A percentile compares a stretch with the other conserved stretches of the same genome.
Evolutionary conservation across 106 monocot species (phyloP).

Genomic region (Acorus calamus): DNA sequence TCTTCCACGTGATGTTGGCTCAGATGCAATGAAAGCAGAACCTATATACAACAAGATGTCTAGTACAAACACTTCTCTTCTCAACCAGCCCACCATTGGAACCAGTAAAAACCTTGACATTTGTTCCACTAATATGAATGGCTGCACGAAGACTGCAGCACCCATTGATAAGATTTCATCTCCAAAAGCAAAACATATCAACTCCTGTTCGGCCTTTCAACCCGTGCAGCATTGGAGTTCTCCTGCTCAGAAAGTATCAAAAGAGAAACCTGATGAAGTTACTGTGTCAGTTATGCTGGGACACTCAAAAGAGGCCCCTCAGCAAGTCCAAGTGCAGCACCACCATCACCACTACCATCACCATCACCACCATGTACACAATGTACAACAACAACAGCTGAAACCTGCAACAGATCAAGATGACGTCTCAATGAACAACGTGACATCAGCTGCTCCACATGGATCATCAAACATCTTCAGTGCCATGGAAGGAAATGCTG

Average conservation of each 20-base stretch:
- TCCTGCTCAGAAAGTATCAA: constrained; percentile 10
- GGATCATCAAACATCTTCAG: constrained; percentile 40
- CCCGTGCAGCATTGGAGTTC: constrained; percentile 24
- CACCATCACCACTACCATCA: constrained; percentile 64
- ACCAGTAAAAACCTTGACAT: constrained; percentile 65
- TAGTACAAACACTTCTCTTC: constrained; percentile 23
- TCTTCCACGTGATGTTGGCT: constrained; percentile 32
- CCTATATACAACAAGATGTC: constrained; percentile 25
- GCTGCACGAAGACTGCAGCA: constrained; percentile 20
- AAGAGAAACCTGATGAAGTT: constrained; percentile 37
- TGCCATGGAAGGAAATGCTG: constrained; percentile 48
- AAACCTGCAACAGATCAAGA: constrained; percentile 31
- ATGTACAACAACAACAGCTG: constrained; percentile 20
- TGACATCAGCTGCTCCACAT: constrained; percentile 18
- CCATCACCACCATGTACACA: constrained; percentile 48
- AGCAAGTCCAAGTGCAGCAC: constrained; percentile 48
- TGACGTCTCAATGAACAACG: constrained; percentile 19
- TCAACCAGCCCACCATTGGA: constrained; percentile 57
- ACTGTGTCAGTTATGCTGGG: background rate
- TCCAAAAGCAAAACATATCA: constrained; percentile 17
- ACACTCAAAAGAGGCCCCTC: constrained; percentile 17
- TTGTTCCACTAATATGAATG: constrained; percentile 54
- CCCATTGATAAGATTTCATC: constrained; percentile 29
- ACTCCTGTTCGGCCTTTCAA: constrained; percentile 45
- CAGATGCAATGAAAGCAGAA: constrained; percentile 44